phyloP scores from a whole-genome alignment of 208 protist species.

The Wallacemonas sp. region DNA sequence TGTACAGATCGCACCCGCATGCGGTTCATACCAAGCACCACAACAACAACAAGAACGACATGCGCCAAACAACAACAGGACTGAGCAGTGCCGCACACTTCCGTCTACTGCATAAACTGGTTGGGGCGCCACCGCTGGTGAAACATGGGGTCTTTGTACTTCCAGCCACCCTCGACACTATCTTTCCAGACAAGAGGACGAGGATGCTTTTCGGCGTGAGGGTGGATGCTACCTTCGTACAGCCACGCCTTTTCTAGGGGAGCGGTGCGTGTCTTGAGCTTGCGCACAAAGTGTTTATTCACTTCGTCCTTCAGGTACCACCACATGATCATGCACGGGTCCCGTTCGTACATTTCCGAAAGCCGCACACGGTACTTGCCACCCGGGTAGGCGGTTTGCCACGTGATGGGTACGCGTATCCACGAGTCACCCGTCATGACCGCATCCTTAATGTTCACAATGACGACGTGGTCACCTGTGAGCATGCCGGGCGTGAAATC shows the following conservation, averaged over 20 bases:
- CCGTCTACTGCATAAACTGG: constrained; percentile 71
- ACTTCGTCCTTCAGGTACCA: constrained; percentile 92
- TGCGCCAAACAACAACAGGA: constrained; percentile 7
- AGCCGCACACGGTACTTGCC: constrained; percentile 90
- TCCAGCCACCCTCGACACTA: constrained; percentile 45
- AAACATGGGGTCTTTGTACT: constrained; percentile 83
- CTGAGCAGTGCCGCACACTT: not conserved
- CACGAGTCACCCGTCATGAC: constrained; percentile 91
- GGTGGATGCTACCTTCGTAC: constrained; percentile 88
- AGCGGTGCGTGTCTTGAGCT: constrained; percentile 86
- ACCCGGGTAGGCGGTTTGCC: constrained; percentile 90
- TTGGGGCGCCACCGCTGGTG: constrained; percentile 84
- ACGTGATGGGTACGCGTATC: constrained; percentile 90
- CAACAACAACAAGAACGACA: not conserved
- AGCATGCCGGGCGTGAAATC: constrained; percentile 92
- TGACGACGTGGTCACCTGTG: constrained; percentile 88
- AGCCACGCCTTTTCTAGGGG: constrained; percentile 93
- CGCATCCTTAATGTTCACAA: constrained; percentile 90
- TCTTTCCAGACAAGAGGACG: constrained; percentile 85
- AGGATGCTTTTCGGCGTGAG: constrained; percentile 84
- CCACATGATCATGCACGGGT: constrained; percentile 94
- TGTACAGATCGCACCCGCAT: no score
- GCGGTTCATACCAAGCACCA: no score
- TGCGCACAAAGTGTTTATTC: constrained; percentile 89
- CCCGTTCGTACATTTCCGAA: constrained; percentile 92